Evolutionary conservation across 208 protist species (phyloP), one percentile per base, ranked within the genome.

Genomic region (Herpetomonas muscarum): DNA sequence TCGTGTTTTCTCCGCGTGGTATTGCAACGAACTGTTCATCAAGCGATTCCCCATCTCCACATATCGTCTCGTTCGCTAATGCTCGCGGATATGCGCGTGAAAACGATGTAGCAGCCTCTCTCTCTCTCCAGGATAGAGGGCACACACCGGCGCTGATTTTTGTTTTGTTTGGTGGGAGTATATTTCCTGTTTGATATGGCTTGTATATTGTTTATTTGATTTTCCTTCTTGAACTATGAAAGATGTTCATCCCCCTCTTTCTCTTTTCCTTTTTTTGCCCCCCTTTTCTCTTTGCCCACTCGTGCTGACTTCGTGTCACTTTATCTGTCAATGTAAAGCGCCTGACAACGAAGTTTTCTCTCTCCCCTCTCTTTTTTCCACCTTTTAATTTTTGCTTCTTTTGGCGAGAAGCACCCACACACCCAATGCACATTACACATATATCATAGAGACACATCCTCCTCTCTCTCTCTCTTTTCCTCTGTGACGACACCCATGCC

Each of bases 261-360:
- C 50, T 67, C 55, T 48, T 67, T 49, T 63, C 31, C 17, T 63
- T 50, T 53, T 21, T 67, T 67, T 48, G 22, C 44, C 9, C 54
- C 53, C 39, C 13, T 22, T 42, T 55, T 44, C 46, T 45, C 56
- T 21, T 25, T 25, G n/a, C 29, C 19, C 19, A 26, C n/a, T n/a
- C 30, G 12, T 24, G 0, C 13, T 48, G 15, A 48, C n/a, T n/a
- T n/a, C n/a, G n/a, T n/a, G n/a, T n/a, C n/a, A n/a, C n/a, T 24
- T 10, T 54, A 32, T 54, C 9, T 6, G 24, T 26, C 7, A 49
- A 7, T 49, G 45, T 49, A 49, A 10, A 49, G 6, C 21, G 9
- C 45, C 17, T 29, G 12, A 29, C 7, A 29, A 49, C 24, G 21
- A 49, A 49, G 45, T 49, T 17, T 17, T 39, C 49, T 54, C 26